Percentiles rank a stretch among this genome's conserved stretches.
phyloP scores from a whole-genome alignment of 2,329 filamentous ascomycete genomes.

The Fusarium pilosicola region DNA sequence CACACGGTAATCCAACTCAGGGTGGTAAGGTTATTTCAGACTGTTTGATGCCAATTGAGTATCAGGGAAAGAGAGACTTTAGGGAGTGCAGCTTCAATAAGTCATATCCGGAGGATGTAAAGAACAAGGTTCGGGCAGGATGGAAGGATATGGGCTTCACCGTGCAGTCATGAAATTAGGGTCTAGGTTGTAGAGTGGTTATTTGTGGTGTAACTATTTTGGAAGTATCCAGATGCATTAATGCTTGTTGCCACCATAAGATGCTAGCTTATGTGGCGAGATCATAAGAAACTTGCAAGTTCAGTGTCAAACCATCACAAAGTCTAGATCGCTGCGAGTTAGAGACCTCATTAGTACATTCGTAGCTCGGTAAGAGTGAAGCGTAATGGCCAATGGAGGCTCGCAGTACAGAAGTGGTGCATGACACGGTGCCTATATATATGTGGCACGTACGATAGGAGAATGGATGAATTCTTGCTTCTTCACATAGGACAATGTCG shows the following conservation, averaged over 20 bases:
- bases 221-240: background rate
- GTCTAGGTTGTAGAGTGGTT: background rate
- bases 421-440: background rate
- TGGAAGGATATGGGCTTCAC: background rate
- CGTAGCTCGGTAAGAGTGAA: background rate
- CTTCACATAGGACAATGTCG: accelerated
- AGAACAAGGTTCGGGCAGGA: background rate
- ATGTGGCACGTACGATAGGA: too few species aligned
- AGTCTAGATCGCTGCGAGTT: too few species aligned
- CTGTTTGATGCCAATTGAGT: background rate
- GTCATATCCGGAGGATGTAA: background rate
- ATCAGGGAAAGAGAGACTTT: background rate
- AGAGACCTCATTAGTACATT: background rate
- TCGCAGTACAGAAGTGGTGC: background rate
- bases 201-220: too few species aligned
- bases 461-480: too few species aligned
- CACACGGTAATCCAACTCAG: background rate
- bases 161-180: background rate
- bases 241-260: background rate
- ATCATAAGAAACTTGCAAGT: too few species aligned
- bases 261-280: background rate
- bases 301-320: background rate
- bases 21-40: background rate
- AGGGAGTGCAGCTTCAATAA: background rate
- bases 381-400: background rate